These are phyloP conservation scores for Spizellomyces punctatus DNA, from an alignment of 192 early-diverging fungal species.

Conservation along the genomic window DNA sequence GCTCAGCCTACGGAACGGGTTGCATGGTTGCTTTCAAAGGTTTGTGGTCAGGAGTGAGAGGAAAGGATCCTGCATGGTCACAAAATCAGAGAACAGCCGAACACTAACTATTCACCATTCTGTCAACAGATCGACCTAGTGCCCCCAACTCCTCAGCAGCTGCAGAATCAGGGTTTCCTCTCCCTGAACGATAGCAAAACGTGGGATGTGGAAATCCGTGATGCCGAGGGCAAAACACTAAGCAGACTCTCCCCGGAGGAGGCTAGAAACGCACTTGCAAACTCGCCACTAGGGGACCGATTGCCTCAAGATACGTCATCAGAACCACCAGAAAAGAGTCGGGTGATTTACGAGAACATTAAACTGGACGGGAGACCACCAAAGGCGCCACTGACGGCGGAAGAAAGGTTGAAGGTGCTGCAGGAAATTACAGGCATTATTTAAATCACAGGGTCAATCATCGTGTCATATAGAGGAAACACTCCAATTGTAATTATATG, in stretches of 20 bases:
- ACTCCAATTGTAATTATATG: too few relatives aligned
- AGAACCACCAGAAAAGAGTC: neutral
- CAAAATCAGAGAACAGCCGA: neutral
- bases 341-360: constrained; percentile 26
- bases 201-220: constrained; percentile 47
- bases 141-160: constrained; percentile 60
- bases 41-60: constrained; percentile 28
- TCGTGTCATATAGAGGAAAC: too few relatives aligned
- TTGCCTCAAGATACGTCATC: constrained; percentile 23
- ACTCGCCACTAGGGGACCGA: constrained; percentile 7
- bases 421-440: constrained; percentile 36
- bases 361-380: constrained; percentile 39
- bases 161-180: constrained; percentile 44
- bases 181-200: constrained; percentile 49
- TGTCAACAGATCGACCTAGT: constrained; percentile 57
- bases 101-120: neutral
- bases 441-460: too few relatives aligned
- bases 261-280: constrained; percentile 19
- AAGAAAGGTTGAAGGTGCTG: constrained; percentile 40
- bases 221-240: constrained; percentile 21
- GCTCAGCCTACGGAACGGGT: constrained; percentile 94
- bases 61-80: neutral
- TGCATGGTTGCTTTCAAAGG: constrained; percentile 84
- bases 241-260: constrained; percentile 28
- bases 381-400: constrained; percentile 25